Percentiles rank a stretch among this genome's conserved stretches.
Conservation (phyloP, 208 protist genomes). For the Leishmania guyanensis region DNA sequence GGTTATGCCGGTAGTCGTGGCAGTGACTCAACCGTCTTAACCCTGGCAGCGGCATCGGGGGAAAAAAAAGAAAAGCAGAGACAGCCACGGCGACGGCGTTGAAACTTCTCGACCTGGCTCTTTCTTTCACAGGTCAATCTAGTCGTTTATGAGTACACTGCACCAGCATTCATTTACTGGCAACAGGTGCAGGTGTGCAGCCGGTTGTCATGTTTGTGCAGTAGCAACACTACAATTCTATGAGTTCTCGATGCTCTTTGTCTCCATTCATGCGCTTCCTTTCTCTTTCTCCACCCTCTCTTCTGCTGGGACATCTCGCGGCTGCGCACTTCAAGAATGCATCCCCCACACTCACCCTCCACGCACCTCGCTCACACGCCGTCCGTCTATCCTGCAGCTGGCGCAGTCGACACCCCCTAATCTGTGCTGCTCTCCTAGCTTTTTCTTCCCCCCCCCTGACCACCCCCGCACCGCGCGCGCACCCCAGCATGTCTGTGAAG, state of each 20-base stretch:
- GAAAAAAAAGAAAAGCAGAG: not conserved
- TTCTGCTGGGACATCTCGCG: not conserved
- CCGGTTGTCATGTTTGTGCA: not conserved
- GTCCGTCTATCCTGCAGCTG: not conserved
- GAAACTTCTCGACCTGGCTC: not conserved
- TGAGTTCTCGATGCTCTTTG: not conserved
- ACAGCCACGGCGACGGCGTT: not conserved
- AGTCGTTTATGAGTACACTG: not conserved
- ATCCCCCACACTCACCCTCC: not conserved
- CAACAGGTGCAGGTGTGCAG: not conserved
- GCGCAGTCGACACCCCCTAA: not conserved
- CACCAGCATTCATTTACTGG: not conserved
- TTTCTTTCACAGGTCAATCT: not conserved
- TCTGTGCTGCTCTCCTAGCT: constrained; percentile 2
- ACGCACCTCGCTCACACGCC: not conserved
- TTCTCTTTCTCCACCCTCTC: not conserved
- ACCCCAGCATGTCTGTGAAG: constrained; percentile 50
- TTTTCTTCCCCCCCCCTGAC: constrained; percentile 7
- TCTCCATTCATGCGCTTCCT: not conserved
- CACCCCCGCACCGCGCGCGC: not conserved
- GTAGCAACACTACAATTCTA: not conserved
- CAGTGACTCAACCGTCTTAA: not conserved
- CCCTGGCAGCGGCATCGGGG: not conserved
- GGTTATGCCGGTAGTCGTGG: not conserved
- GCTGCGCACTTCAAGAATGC: not conserved